Evolutionary conservation across 108 stramenopile genomes (phyloP), one percentile per base, ranked within the genome.

Genomic region (Schizochytrium sp.): DNA sequence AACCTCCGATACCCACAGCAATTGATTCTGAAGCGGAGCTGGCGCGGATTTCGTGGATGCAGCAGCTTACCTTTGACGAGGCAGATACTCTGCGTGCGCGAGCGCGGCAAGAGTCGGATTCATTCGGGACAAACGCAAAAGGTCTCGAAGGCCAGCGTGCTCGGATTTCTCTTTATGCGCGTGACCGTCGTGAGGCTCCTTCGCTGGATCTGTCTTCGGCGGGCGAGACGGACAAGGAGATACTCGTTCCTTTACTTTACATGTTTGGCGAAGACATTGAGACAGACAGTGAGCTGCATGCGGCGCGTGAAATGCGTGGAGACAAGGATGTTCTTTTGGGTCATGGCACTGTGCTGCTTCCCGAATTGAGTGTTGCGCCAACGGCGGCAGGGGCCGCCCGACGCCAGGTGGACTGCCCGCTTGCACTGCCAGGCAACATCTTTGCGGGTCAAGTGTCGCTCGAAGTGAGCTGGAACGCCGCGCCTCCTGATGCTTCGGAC

Each of bases 191-290:
- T 16, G 76, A 83, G 0, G 76, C 45, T 47, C 76, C 76, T 6
- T 83, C 76, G 18, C 5, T 83, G 10, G 76, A 83, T 23, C 25
- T 69, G 41, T 25, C 45, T 34, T 12, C 76, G 45, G 28, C 45
- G 25, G 51, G 28, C n/a, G 76, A 83, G n/a, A 83, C 76, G n/a
- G 76, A 83, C 48, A 83, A 34, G 45, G 48, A 53, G 45, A 23
- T 83, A 6, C 76, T 83, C 51, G 76, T 83, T 6, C 6, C 18
- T 12, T 5, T 83, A 8, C 23, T 83, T 12, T 83, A 4, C 4
- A 83, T 83, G 76, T 83, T 83, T 53, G 76, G 76, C n/a, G 76
- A 83, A 12, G 76, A 83, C 28, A 23, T 83, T 12, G 76, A 83
- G 51, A 53, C 48, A 19, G 76, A 83, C 76, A 53, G 48, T 83